Evolutionary conservation across 2,329 filamentous ascomycete genomes (phyloP), one percentile per base, ranked within the genome.

Genomic region (Ramularia endophylla): DNA sequence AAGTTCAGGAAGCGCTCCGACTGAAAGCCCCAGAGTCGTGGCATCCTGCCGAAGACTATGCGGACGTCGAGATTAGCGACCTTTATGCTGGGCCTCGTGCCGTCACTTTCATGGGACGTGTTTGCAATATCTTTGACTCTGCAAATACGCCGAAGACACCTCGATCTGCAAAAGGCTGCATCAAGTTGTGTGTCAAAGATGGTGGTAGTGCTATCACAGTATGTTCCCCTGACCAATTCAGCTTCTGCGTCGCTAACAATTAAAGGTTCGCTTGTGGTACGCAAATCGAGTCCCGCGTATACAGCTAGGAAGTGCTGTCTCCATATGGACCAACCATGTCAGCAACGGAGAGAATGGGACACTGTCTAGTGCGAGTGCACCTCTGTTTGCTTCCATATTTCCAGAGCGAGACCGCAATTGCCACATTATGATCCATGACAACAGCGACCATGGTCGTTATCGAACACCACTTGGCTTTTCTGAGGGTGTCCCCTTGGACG

Each of bases 281-380:
- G 62, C 61, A 13, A 59, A 53, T 48, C 37, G 58, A 49, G 16
- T 72, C 67, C 59, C 63, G 58, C 28, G 36, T 11, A 57, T 77
- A 4, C 63, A 67, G 6, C 59, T 81, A 2, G 77, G 77, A 2
- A 70, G 72, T 27, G 65, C 79, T 1, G 62, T 80, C 12, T 73
- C 72, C 0, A 58, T 80, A 7, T 81, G 74, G 74, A 71, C 76
- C 1, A 70, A 70, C 6, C 77, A 77, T 47, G 65, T 80, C 32
- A 69, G 70, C n/a, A 65, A 70, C 28, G 62, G 66, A 12, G 66
- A 69, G n/a, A 61, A 65, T 19, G 62, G 61, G 2, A 58, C 53
- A 5, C 57, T 72, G 8, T 62, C 66, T 1, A 64, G 61, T 11
- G 62, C 65, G 0, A 65, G 59, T 29, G 75, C 74, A 38, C 66